These are phyloP conservation scores for Rhododendron mucronatum DNA, from an alignment of 148 eudicot genomes.

Conservation along the genomic window DNA sequence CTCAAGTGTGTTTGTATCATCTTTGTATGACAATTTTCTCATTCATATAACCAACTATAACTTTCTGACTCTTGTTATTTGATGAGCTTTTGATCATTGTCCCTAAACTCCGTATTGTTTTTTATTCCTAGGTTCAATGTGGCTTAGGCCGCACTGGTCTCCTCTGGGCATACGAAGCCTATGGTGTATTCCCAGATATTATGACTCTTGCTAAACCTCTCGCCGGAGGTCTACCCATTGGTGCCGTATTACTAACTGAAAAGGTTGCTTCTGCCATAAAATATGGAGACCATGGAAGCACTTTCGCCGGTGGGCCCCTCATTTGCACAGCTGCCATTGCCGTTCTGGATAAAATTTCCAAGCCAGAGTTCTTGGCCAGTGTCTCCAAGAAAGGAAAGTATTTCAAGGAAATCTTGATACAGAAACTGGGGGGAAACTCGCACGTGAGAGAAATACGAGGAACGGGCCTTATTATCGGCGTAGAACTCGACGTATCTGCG, in stretches of 20 bases:
- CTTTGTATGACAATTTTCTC: background rate
- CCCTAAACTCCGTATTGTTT: background rate
- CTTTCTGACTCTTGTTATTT: background rate
- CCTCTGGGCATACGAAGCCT: constrained; percentile 88
- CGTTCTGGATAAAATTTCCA: constrained; percentile 64
- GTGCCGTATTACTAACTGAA: constrained; percentile 72
- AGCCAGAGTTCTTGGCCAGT: constrained; percentile 49
- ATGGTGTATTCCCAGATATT: constrained; percentile 65
- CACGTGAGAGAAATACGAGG: constrained; percentile 84
- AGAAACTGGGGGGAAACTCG: constrained; percentile 52
- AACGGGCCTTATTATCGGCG: constrained; percentile 62
- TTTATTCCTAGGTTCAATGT: constrained; percentile 66
- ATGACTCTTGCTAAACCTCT: constrained; percentile 95
- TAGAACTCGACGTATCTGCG: constrained; percentile 70
- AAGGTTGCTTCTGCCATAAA: constrained; percentile 57
- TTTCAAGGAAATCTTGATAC: constrained; percentile 44
- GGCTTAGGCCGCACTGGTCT: constrained; percentile 91
- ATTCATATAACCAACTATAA: background rate
- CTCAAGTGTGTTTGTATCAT: background rate
- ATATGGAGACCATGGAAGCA: constrained; percentile 90
- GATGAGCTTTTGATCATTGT: background rate
- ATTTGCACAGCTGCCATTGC: constrained; percentile 65
- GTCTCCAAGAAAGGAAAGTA: constrained; percentile 60
- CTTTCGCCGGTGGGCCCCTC: constrained; percentile 88
- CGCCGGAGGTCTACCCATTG: constrained; percentile 92